A percentile compares a stretch with the other conserved stretches of the same genome.
Evolutionary conservation across 2,329 filamentous ascomycete species (phyloP).

Genomic region (Colletotrichum viniferum): DNA sequence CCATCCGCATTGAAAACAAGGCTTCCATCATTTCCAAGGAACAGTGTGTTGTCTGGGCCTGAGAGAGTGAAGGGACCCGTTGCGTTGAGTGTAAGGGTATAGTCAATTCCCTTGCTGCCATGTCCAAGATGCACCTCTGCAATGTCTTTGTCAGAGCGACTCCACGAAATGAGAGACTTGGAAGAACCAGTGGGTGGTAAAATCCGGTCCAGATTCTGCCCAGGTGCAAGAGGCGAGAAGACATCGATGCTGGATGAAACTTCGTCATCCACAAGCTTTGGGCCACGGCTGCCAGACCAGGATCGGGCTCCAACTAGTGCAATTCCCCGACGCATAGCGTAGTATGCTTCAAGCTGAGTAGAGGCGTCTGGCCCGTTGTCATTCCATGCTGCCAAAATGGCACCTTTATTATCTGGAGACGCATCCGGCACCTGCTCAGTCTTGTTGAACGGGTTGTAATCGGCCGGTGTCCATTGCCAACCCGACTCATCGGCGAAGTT

Average conservation of each 20-base stretch:
- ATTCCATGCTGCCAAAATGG: slow-evolving; percentile 50
- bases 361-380: slow-evolving; percentile 53
- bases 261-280: slow-evolving; percentile 28
- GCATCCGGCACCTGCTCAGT: slow-evolving; percentile 38
- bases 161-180: slow-evolving; percentile 36
- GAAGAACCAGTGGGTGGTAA: slow-evolving; percentile 5
- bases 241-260: slow-evolving; percentile 39
- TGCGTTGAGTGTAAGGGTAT: slow-evolving; percentile 41
- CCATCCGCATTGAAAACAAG: slow-evolving; percentile 27
- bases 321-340: slow-evolving; percentile 48
- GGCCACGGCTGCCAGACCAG: slow-evolving; percentile 44
- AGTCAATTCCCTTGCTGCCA: slow-evolving; percentile 50
- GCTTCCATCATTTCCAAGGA: background rate
- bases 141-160: background rate
- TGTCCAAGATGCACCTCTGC: slow-evolving; percentile 27
- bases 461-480: slow-evolving; percentile 50
- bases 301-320: slow-evolving; percentile 42
- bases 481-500: slow-evolving; percentile 44
- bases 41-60: background rate
- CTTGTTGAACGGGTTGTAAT: slow-evolving; percentile 46
- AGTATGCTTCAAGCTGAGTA: slow-evolving; percentile 51
- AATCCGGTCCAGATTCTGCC: slow-evolving; percentile 47
- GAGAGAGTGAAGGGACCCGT: slow-evolving; percentile 5
- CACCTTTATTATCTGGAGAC: slow-evolving; percentile 35
- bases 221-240: slow-evolving; percentile 40